phyloP scores from a whole-genome alignment of 1,139 yeast species.

The Taphrina pruni region DNA sequence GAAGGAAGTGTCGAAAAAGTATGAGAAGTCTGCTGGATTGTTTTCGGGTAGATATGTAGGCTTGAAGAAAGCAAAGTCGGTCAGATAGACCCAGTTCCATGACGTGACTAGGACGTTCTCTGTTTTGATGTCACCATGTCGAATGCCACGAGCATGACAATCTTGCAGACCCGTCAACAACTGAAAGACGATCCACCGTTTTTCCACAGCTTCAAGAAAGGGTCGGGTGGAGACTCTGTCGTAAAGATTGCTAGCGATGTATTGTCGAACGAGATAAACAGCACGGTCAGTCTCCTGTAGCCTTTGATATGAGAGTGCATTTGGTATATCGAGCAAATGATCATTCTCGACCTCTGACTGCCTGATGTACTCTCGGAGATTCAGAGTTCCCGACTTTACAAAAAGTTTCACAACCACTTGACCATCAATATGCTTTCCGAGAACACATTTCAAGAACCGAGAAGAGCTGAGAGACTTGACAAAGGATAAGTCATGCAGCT shows the following conservation, averaged over 20 bases:
- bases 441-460: constrained; percentile 82
- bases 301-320: constrained; percentile 72
- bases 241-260: constrained; percentile 74
- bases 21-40: constrained; percentile 91
- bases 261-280: constrained; percentile 84
- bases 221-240: constrained; percentile 90
- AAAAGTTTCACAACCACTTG: constrained; percentile 77
- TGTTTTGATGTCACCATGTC: constrained; percentile 88
- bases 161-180: constrained; percentile 65
- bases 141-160: constrained; percentile 62
- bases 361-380: constrained; percentile 2
- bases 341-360: constrained; percentile 50
- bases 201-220: constrained; percentile 79
- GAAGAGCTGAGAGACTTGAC: constrained; percentile 73
- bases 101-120: constrained; percentile 87
- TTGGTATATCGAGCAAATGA: constrained; percentile 58
- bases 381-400: constrained; percentile 64
- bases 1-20: constrained; percentile 88
- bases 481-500: constrained; percentile 74
- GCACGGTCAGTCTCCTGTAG: constrained; percentile 90
- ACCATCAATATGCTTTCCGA: constrained; percentile 68
- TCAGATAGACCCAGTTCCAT: constrained; percentile 82
- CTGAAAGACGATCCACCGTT: constrained; percentile 83
- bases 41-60: constrained; percentile 89
- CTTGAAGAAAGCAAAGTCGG: constrained; percentile 85